Base-by-base conservation (phyloP, 805 yeast species). In the Yamadazyma takamatsuzukensis region DNA sequence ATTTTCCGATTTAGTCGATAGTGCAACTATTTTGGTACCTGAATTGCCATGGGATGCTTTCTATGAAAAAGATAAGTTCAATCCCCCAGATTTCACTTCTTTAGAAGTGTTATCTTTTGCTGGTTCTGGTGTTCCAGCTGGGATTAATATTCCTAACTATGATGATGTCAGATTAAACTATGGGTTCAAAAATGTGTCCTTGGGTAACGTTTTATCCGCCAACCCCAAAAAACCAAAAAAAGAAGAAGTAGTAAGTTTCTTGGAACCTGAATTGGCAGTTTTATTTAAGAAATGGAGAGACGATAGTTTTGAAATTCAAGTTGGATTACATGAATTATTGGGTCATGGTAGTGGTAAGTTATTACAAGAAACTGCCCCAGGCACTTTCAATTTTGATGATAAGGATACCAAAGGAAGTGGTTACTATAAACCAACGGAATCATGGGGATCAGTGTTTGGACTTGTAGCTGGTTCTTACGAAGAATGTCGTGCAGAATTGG, bases 261-360 rank as follows among this genome's bases (percentile, higher is more conserved):
- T 87, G 35, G 51, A 58, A 25, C 72, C 70, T 3, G 55, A 60
- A 9, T 72, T 78, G 35, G 74, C 70, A 39, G 79, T 66, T 8
- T 50, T 78, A 27, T 86, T 74, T 63, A 75, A 79, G 40, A 75
- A 80, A 53, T 81, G 82, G 65, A 72, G 86, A 50, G 81, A 76
- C 29, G 89, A 83, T 29, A 82, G 95, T 0, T 87, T 87, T 55
- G 96, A 87, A 59, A 93, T 87, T 27, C 95, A 87, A 61, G 96
- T 87, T 31, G 96, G 96, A 34, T 82, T 87, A 48, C 96, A 87
- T 59, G 96, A 87, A 60, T 68, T 87, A 43, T 70, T 87, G 41
- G 96, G 96, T 11, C 96, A 87, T 53, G 96, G 96, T 25, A 76
- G 93, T 4, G 96, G 96, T 31, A 87, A 86, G 58, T 67, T 87